These are phyloP conservation scores for Elymus sibiricus DNA, from an alignment of 176 grass and related monocot genomes.

Conservation along the genomic window DNA sequence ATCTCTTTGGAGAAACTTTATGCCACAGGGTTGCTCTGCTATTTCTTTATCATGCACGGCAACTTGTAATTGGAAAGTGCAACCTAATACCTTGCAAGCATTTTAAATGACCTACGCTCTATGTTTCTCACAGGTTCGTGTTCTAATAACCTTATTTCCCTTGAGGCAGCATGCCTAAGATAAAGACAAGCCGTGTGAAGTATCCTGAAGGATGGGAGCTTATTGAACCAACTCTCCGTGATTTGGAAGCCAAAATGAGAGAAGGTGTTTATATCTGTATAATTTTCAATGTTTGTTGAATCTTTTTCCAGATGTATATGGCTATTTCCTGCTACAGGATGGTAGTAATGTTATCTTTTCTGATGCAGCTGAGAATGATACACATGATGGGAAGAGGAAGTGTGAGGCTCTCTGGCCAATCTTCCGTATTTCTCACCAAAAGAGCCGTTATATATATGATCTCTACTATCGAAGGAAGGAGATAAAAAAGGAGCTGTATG, in stretches of 20 bases:
- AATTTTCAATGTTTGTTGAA: neutral
- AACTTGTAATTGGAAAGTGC: neutral
- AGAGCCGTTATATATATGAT: slow-evolving; percentile 88
- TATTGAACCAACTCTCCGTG: slow-evolving; percentile 85
- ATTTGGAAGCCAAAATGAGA: slow-evolving; percentile 95
- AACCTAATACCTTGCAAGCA: neutral
- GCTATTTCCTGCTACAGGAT: neutral
- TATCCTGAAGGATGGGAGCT: slow-evolving; percentile 99
- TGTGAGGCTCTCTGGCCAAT: slow-evolving; percentile 90
- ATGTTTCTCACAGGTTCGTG: neutral
- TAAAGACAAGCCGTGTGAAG: slow-evolving; percentile 93
- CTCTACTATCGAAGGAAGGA: slow-evolving; percentile 88
- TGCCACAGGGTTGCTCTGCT: neutral
- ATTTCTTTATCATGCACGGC: neutral
- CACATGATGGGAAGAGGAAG: slow-evolving; percentile 91
- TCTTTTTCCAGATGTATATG: neutral
- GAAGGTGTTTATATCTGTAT: slow-evolving; percentile 46
- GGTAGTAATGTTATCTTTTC: neutral
- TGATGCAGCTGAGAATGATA: slow-evolving; percentile 81
- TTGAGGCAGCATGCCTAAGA: slow-evolving; percentile 66
- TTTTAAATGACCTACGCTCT: neutral
- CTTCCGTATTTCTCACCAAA: slow-evolving; percentile 82
- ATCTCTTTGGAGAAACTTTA: neutral
- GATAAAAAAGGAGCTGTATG: slow-evolving; percentile 77
- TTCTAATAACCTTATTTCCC: neutral